Conservation (phyloP, 495 filamentous ascomycete species). For the Penicillium paradoxum region DNA sequence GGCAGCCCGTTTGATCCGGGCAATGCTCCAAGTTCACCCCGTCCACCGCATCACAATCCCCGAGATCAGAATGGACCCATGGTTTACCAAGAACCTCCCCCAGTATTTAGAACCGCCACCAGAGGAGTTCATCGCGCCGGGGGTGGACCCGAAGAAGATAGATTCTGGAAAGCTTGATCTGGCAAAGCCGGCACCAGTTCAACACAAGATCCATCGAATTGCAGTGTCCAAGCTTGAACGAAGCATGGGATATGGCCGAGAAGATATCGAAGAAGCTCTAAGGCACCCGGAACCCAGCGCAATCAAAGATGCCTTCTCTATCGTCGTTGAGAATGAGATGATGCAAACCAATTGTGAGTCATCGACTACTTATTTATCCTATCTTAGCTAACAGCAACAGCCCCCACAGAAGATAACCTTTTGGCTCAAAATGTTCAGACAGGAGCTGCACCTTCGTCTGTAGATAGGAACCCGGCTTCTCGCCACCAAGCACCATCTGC, state of each 20-base stretch:
- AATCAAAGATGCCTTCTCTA: conserved; percentile 98
- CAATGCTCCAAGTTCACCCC: conserved; percentile 93
- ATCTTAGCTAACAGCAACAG: conserved; percentile 22
- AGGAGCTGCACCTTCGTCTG: conserved; percentile 13
- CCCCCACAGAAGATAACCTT: conserved; percentile 40
- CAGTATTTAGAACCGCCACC: conserved; percentile 82
- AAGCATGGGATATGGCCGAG: conserved; percentile 94
- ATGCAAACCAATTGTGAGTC: conserved; percentile 86
- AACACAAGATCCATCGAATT: conserved; percentile 83
- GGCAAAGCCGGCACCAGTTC: conserved; percentile 67
- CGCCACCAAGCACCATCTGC: conserved; percentile 19
- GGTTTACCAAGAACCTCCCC: conserved; percentile 85
- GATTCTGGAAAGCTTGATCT: conserved; percentile 72
- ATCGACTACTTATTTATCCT: not conserved
- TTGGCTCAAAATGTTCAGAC: conserved; percentile 27
- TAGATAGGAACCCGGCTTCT: conserved; percentile 20
- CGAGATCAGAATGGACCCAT: conserved; percentile 90
- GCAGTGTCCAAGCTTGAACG: conserved; percentile 93
- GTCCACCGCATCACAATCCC: conserved; percentile 88
- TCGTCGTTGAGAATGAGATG: conserved; percentile 94
- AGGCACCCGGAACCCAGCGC: conserved; percentile 89
- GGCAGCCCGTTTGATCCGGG: conserved; percentile 78
- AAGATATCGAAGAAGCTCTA: conserved; percentile 91
- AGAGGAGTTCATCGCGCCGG: conserved; percentile 88
- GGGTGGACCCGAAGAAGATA: conserved; percentile 85